phyloP scores from a whole-genome alignment of 495 filamentous ascomycete genomes.

The Penicillium verhagenii region DNA sequence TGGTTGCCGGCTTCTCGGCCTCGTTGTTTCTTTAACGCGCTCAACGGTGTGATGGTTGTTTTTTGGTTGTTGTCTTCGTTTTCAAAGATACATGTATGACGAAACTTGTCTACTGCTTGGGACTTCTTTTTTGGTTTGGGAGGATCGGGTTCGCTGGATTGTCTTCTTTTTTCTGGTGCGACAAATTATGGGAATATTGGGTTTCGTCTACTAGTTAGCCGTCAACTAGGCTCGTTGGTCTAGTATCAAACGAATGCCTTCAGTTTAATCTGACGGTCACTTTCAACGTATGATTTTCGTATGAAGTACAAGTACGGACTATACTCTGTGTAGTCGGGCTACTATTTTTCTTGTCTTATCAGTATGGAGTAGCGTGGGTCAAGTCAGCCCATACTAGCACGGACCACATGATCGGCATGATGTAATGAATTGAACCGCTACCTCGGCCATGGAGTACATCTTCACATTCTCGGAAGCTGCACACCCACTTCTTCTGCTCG shows the following conservation, averaged over 20 bases:
- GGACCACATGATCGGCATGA: conserved; percentile 30
- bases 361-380: not conserved
- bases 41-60: conserved; percentile 30
- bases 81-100: conserved; percentile 2
- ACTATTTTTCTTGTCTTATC: not conserved
- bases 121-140: not conserved
- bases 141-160: conserved; percentile 1
- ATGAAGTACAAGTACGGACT: not conserved
- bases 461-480: conserved; percentile 16
- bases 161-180: conserved; percentile 6
- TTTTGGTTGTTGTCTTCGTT: conserved; percentile 17
- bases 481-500: not conserved
- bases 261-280: not conserved
- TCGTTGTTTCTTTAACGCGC: conserved; percentile 19
- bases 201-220: not conserved
- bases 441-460: conserved; percentile 19
- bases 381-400: conserved; percentile 8
- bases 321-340: no score
- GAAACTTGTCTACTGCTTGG: not conserved
- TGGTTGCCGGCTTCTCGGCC: not conserved
- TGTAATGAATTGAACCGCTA: conserved; percentile 25
- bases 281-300: not conserved
- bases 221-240: not conserved
- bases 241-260: conserved; percentile 8
- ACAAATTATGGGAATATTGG: not conserved